These are phyloP conservation scores for Tetrahymena malaccensis DNA, from an alignment of 73 alveolate genomes.

Conservation along the genomic window DNA sequence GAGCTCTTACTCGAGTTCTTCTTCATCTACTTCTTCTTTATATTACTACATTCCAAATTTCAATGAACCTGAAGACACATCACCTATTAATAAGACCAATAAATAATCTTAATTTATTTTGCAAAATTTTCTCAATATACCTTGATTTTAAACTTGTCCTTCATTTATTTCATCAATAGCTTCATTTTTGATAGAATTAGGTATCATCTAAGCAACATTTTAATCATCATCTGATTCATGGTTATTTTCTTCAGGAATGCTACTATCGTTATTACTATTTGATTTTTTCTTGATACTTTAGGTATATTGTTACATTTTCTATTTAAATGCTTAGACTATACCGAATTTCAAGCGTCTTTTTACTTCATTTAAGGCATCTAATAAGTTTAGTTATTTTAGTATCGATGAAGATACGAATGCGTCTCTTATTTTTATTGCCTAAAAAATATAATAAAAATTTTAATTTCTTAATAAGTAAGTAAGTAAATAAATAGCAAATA, in stretches of 20 bases:
- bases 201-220: background rate
- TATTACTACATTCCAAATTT: background rate
- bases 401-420: background rate
- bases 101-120: background rate
- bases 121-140: background rate
- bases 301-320: background rate
- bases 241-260: background rate
- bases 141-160: background rate
- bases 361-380: background rate
- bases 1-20: background rate
- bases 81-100: background rate
- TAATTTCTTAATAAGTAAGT: too few species aligned
- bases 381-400: background rate
- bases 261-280: background rate
- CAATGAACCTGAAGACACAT: background rate
- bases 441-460: background rate
- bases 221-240: background rate
- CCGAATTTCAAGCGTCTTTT: background rate
- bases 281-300: background rate
- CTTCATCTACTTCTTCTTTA: background rate
- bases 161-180: background rate
- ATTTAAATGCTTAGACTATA: too few species aligned
- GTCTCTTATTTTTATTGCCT: background rate
- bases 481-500: background rate
- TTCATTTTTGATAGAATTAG: background rate